Base-by-base conservation (phyloP, 1,284 basidiomycete species). In the Ceratobasidium sp. region DNA sequence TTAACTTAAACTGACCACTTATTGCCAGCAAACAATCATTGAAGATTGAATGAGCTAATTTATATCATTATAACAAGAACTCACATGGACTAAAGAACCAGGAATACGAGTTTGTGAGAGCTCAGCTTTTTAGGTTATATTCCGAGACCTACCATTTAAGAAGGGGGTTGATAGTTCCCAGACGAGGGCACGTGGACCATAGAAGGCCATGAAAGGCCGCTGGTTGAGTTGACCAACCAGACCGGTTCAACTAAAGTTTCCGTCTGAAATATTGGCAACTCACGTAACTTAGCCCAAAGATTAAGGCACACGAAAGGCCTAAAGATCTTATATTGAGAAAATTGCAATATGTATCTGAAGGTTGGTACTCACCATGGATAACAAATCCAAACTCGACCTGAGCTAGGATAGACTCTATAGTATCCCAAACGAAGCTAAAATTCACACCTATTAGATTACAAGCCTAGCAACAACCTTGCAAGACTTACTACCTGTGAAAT, bases 111-210 rank as follows among this genome's bases (percentile, higher is more conserved):
- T 23, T 46, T 46, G 44, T 5, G n/a, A 50, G n/a, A 48, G 16
- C 23, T 48, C 38, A 18, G 5, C n/a, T n/a, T 23, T 20, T n/a
- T 20, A 16, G 23, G 50, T 64, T 41, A 38, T 46, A 16, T 16
- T 46, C 20, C 50, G n/a, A 35, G 10, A 48, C 70, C 60, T 73
- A 78, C 91, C 89, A 81, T 94, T 92, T 78, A 94, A 85, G 84
- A 94, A 94, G 76, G 93, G 88, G 0, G 93, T 94, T 77, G 83
- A 92, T 89, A 89, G 85, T 84, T 94, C 93, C 93, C 93, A 94
- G 27, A 94, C 85, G 57, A 94, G 84, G 84, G 91, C 94, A 30
- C 93, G 87, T 2, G 88, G 85, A 14, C 87, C 91, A 81, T 90
- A 94, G 84, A 93, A 94, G 6, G 90, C 88, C 64, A 92, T 85